Evolutionary conservation across 2,329 filamentous ascomycete genomes (phyloP).

Genomic region (Pseudogymnoascus sp.): DNA sequence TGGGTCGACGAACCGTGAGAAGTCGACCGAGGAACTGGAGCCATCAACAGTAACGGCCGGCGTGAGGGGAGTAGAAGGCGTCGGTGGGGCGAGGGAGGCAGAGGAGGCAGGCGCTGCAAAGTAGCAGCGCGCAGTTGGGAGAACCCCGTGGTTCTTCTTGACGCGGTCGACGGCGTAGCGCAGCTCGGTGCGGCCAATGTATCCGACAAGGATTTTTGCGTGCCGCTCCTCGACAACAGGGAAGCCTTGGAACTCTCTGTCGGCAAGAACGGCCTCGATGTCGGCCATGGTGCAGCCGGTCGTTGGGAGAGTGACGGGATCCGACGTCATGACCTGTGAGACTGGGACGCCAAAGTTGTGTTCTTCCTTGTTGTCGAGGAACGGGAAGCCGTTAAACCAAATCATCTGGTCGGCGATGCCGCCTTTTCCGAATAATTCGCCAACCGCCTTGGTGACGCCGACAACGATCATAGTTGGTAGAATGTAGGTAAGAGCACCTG

Average conservation of each 20-base stretch:
- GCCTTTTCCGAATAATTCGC: constrained; percentile 86
- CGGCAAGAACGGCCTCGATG: constrained; percentile 67
- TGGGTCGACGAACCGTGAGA: constrained; percentile 80
- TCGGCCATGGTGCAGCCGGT: constrained; percentile 69
- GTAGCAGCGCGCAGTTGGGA: constrained; percentile 62
- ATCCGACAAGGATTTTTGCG: constrained; percentile 72
- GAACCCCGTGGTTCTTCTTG: constrained; percentile 61
- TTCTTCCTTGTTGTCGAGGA: constrained; percentile 94
- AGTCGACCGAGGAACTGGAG: constrained; percentile 60
- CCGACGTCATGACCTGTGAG: constrained; percentile 78
- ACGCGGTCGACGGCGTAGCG: constrained; percentile 82
- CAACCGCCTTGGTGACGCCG: constrained; percentile 89
- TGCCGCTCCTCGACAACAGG: constrained; percentile 74
- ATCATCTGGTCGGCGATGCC: constrained; percentile 98
- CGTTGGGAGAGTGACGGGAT: constrained; percentile 67
- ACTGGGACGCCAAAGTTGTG: constrained; percentile 95
- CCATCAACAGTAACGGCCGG: constrained; percentile 53
- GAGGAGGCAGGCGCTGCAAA: constrained; percentile 54
- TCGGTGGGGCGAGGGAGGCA: constrained; percentile 24
- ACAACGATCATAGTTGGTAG: constrained; percentile 98
- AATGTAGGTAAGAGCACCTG: constrained; percentile 94
- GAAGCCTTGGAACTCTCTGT: constrained; percentile 86
- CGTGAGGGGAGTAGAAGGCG: constrained; percentile 30
- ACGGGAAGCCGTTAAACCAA: constrained; percentile 96
- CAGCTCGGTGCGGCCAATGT: constrained; percentile 87